Evolutionary conservation across 2,329 filamentous ascomycete genomes (phyloP), one percentile per base, ranked within the genome.

Genomic region (Botrytis pseudocinerea): DNA sequence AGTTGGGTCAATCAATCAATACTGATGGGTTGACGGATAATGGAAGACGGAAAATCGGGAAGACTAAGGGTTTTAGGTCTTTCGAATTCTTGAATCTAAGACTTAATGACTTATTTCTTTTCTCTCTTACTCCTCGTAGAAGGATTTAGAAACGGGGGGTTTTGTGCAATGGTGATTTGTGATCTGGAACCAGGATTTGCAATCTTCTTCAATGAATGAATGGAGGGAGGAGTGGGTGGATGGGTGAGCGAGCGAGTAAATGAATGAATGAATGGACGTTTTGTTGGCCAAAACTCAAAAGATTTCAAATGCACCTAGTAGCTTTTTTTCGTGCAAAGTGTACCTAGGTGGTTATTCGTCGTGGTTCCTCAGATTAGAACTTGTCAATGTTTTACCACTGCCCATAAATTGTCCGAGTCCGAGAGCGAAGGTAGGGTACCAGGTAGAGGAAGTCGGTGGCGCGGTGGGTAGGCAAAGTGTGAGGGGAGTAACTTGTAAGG

Each of bases 281-380:
- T 62, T 28, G 60, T 62, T 25, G 60, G 60, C 42, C 60, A 62
- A 62, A 61, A 42, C 35, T 62, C 60, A 62, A 42, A 61, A 42
- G 60, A 61, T 61, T 61, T 40, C 59, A 61, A 40, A 61, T 61
- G 59, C 59, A 40, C 35, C 59, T 40, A 40, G 35, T 35, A 40
- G 12, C 25, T 25, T 40, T 60, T 60, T 38, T 40, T 9, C 22
- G 59, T 61, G 4, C 16, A 25, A 20, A 28, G 51, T n/a, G 51
- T n/a, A 54, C 14, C 51, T 61, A 38, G 18, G 57, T 25, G 38
- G 59, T 38, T 40, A 61, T 38, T 35, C 59, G 59, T 35, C 22
- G 32, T 38, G 38, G 59, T 61, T 61, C 59, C 59, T 54, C n/a
- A n/a, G 35, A 38, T 38, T 40, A 40, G 59, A 61, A 61, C 59